Percentiles rank a stretch among this genome's conserved stretches.
phyloP scores from a whole-genome alignment of 306 rosid genomes.

The Cucumis hystrix region DNA sequence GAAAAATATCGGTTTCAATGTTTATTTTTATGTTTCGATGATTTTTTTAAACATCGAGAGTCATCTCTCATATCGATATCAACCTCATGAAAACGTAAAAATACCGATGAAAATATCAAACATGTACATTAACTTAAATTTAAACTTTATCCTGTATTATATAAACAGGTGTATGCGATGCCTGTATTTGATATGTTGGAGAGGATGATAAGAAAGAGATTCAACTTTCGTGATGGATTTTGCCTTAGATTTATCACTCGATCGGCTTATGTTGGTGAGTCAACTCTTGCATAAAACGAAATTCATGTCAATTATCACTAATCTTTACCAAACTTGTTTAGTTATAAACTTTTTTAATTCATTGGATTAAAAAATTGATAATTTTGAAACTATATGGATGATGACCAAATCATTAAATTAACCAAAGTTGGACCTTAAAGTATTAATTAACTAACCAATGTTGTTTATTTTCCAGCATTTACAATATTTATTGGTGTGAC shows the following conservation, averaged over 20 bases:
- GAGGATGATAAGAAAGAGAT: conserved; percentile 37
- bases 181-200: conserved; percentile 77
- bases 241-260: conserved; percentile 62
- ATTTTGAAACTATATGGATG: too few relatives aligned
- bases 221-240: conserved; percentile 54
- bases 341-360: too few relatives aligned
- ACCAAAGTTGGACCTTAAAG: neutral
- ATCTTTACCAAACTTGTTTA: too few relatives aligned
- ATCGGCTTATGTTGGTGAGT: conserved; percentile 62
- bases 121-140: neutral
- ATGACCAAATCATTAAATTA: neutral
- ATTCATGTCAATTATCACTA: too few relatives aligned
- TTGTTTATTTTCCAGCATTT: conserved; percentile 35
- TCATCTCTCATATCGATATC: too few relatives aligned
- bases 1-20: too few relatives aligned
- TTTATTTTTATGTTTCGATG: too few relatives aligned
- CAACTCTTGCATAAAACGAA: neutral
- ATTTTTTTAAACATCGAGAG: too few relatives aligned
- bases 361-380: too few relatives aligned
- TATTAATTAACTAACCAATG: neutral
- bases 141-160: neutral
- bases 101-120: too few relatives aligned
- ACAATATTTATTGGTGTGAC: conserved; percentile 63
- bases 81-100: too few relatives aligned
- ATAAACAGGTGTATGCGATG: conserved; percentile 67